Evolutionary conservation across 805 yeast species (phyloP), one percentile per base, ranked within the genome.

Genomic region (Phaffomyces thermotolerans): DNA sequence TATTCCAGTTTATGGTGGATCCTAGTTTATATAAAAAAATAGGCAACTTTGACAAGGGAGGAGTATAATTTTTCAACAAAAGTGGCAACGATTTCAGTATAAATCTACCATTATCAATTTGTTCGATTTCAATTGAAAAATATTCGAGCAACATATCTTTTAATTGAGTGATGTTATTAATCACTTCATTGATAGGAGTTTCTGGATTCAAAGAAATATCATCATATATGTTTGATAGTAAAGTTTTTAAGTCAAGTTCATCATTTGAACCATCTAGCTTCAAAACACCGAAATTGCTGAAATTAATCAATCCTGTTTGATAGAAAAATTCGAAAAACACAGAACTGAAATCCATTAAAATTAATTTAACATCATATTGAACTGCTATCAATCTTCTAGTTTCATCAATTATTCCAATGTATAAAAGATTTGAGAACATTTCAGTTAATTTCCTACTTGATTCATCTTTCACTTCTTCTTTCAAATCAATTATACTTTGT

Each of bases 401-500:
- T 10, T 74, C 73, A 58, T 91, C 98, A 2, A 86, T 90, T 4
- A 91, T 64, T 0, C 99, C 99, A 8, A 93, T 82, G 56, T 73
- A 86, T 0, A 82, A 76, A 40, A 83, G 75, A 43, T 84, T 77
- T 8, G 82, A 72, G 60, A 91, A 79, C 2, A 87, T 62, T 36
- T 77, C 73, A 0, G 95, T 81, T 22, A 91, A 62, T 6, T 72
- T 71, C n/a, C 65, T 58, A 56, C 81, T 73, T 0, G 75, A 64
- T 0, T 60, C 48, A 0, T 52, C 51, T 36, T 78, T 77, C 1
- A 82, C 72, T 12, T 72, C 73, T 20, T 66, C 58, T 20, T 82
- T 63, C 5, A 93, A 69, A 3, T 69, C 66, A n/a, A 65, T 59
- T 2, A 91, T 69, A 50, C 91, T 82, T 10, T 75, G 68, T 14